These are phyloP conservation scores for Hyaloscypha hepaticicola DNA, from an alignment of 495 filamentous ascomycete genomes.

Conservation along the genomic window DNA sequence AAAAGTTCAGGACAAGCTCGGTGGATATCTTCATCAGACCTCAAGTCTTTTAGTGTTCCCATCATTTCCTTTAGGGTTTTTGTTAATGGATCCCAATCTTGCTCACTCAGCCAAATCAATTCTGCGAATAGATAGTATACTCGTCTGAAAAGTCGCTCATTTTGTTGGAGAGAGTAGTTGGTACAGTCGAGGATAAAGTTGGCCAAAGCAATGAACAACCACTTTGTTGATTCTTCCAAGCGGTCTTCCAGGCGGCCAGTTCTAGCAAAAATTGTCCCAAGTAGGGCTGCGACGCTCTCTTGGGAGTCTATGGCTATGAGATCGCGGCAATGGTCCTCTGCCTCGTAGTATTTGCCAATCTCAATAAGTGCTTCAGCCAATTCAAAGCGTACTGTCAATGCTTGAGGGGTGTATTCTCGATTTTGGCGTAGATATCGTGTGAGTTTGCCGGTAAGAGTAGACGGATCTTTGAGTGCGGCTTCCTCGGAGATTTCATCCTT, in stretches of 20 bases:
- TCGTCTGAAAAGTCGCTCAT: background rate
- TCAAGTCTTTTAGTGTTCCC: background rate
- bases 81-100: slow-evolving; percentile 4
- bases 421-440: background rate
- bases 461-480: background rate
- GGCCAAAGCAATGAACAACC: slow-evolving; percentile 1
- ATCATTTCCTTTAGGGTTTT: background rate
- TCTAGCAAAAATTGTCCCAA: background rate
- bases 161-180: background rate
- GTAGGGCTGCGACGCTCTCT: background rate
- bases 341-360: background rate
- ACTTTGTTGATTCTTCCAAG: background rate
- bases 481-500: background rate
- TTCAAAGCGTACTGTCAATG: slow-evolving; percentile 1
- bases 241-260: background rate
- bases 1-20: slow-evolving; percentile 3
- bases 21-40: background rate
- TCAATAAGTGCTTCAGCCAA: background rate
- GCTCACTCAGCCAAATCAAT: background rate
- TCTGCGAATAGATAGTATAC: slow-evolving; percentile 3
- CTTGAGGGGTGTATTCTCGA: background rate
- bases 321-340: background rate
- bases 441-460: background rate
- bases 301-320: background rate
- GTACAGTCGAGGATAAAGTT: slow-evolving; percentile 7